Evolutionary conservation across 1,284 basidiomycete genomes (phyloP).

Genomic region (Cryptococcus jaspeensis): DNA sequence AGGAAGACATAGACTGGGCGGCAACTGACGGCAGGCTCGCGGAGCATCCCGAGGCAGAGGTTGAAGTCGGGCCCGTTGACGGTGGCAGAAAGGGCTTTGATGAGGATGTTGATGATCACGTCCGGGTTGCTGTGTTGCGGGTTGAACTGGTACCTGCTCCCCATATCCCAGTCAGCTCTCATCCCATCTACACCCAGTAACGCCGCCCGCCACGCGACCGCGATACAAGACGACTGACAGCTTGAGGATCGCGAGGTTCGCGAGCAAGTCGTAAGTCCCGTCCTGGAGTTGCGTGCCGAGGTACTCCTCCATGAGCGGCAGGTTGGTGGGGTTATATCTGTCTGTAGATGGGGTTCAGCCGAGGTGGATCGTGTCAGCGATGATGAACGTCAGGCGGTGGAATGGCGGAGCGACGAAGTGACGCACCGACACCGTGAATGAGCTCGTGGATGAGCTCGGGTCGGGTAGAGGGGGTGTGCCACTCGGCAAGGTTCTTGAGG

Average conservation of each 20-base stretch:
- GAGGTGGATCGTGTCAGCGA: neutral
- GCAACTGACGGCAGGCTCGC: conserved; percentile 39
- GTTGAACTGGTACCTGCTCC: conserved; percentile 88
- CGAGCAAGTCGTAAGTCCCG: conserved; percentile 88
- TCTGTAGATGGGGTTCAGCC: conserved; percentile 56
- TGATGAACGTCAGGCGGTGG: neutral
- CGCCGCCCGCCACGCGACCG: too few relatives aligned
- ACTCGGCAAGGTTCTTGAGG: conserved; percentile 42
- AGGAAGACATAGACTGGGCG: conserved; percentile 1
- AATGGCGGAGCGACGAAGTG: conserved; percentile 39
- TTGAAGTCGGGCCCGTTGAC: conserved; percentile 76
- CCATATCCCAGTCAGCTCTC: conserved; percentile 5
- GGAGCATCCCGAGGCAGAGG: conserved; percentile 76
- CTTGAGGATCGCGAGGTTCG: conserved; percentile 79
- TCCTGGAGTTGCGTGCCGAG: conserved; percentile 86
- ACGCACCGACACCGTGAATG: conserved; percentile 85
- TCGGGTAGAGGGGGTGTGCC: conserved; percentile 64
- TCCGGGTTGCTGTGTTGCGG: conserved; percentile 88
- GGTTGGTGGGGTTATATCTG: conserved; percentile 93
- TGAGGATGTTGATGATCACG: conserved; percentile 88
- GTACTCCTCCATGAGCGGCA: conserved; percentile 90
- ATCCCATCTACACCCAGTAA: neutral
- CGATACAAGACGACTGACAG: conserved; percentile 55
- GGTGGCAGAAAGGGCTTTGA: conserved; percentile 84
- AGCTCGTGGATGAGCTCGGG: conserved; percentile 84